Base-by-base conservation (phyloP, 305 asterid genomes). In the Coffea humblotiana region DNA sequence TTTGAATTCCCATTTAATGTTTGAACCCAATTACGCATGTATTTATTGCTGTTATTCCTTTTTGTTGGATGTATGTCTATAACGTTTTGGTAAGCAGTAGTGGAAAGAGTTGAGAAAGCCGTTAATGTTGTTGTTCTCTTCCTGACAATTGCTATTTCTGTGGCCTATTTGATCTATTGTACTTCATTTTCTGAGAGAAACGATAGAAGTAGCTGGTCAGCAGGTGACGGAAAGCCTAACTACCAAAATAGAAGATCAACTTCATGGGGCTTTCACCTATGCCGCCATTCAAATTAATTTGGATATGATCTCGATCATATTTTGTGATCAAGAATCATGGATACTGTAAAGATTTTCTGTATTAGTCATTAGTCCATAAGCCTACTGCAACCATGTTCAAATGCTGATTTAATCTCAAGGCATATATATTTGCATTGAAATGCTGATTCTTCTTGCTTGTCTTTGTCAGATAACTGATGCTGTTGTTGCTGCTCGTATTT, bases 401-500 rank as follows among this genome's bases (percentile, higher is more conserved):
- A 18, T 16, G 32, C 32, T 29, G 32, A 71, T 79, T 51, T 72
- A 60, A 71, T 79, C 69, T 52, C 16, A 61, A 72, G 72, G 45
- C 21, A 4, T 13, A 40, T 23, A 19, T 19, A 27, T 25, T 76
- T 25, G 65, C 51, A 9, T 47, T 47, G 13, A 74, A 25, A 49
- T 70, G 48, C 69, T 66, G 32, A 58, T 68, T 21, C 12, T 64
- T 68, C 52, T 58, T 40, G 29, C 43, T 81, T 77, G 49, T 66
- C 10, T 76, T 84, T 73, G 86, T 83, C 91, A 94, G 98, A 96
- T 96, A 82, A 92, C 93, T 81, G 98, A 94, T 89, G 98, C 98
- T 86, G 98, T 96, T 84, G 98, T 91, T 90, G 99, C 97, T 86
- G 99, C 99, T 68, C 97, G 98, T 82, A 93, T 96, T 71, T 88